Percentiles rank a stretch among this genome's conserved stretches.
Evolutionary conservation across 257 asterid species (phyloP).

Genomic region (Solanum infundibuliforme): DNA sequence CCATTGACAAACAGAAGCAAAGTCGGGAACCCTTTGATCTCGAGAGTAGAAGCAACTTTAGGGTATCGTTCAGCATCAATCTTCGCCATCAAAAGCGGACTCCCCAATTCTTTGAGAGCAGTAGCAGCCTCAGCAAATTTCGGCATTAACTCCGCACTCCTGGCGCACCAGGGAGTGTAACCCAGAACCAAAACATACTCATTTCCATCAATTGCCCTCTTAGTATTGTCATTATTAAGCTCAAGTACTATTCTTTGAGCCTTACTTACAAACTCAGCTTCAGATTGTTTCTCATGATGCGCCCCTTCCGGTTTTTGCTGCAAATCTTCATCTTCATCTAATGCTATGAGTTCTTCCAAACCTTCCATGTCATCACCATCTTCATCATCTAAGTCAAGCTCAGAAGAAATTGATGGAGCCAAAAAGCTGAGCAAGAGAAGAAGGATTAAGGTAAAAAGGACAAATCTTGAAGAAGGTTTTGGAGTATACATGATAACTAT

Average conservation of each 20-base stretch:
- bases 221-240: conserved; percentile 49
- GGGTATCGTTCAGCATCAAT: conserved; percentile 79
- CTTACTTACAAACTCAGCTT: conserved; percentile 65
- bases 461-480: conserved; percentile 35
- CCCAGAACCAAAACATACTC: conserved; percentile 82
- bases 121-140: conserved; percentile 92
- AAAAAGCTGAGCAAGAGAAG: conserved; percentile 30
- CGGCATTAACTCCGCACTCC: conserved; percentile 97
- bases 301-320: conserved; percentile 27
- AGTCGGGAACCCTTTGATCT: conserved; percentile 81
- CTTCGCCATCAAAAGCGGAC: conserved; percentile 61
- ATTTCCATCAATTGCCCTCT: conserved; percentile 49
- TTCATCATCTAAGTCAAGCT: conserved; percentile 14
- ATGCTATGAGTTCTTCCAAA: conserved; percentile 69
- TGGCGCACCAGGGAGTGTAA: conserved; percentile 85
- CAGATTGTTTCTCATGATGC: conserved; percentile 37
- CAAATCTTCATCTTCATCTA: conserved; percentile 49
- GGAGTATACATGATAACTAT: conserved; percentile 21
- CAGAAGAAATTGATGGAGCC: conserved; percentile 8
- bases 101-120: conserved; percentile 55
- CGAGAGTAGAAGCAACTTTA: conserved; percentile 57
- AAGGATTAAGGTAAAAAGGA: conserved; percentile 31
- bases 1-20: conserved; percentile 75
- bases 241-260: conserved; percentile 89
- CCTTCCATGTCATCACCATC: conserved; percentile 41